Base-by-base conservation (phyloP, 257 asterid genomes). In the Scutellaria minor region DNA sequence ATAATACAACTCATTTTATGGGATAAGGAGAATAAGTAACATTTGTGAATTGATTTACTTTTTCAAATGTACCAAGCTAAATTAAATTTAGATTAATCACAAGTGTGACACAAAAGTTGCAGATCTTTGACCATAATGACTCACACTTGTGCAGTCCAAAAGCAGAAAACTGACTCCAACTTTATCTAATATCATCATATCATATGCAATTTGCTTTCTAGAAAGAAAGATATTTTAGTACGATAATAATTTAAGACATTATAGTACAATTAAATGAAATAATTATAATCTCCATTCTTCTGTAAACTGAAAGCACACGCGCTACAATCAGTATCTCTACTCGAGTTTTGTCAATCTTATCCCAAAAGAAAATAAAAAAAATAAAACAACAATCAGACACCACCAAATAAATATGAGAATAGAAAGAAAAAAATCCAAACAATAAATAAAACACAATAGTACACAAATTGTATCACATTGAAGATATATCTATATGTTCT, bases 401-500 rank as follows among this genome's bases (percentile, higher is more conserved):
- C 44, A 40, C 1, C 31, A 14, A 73, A 42, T 4, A 6, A 15
- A 22, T 22, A 60, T 71, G 75, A 70, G 51, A 51, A 9, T 18
- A n/a, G 22, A 64, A 70, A 51, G 22, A 40, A 70, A 22, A 8
- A 59, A 46, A 46, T 39, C 40, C 8, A 52, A 18, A 31, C 6
- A 45, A 41, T 71, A 71, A 64, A 5, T 27, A 13, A 5, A 56
- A 37, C 56, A 47, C 51, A 54, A 62, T 13, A 47, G 8, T 58
- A 20, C 27, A 27, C 40, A 40, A 62, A 71, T 6, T 13, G 7
- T 51, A 42, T 18, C 24, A 24, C 7, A 31, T 37, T 41, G 35
- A 59, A 67, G 57, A n/a, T 5, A 20, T 13, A 44, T 85, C 84
- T 54, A 87, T 72, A 87, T 77, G 64, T 81, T 83, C 77, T 85